These are phyloP conservation scores for Lentinula sp. DNA, from an alignment of 768 basidiomycete species.

Conservation along the genomic window DNA sequence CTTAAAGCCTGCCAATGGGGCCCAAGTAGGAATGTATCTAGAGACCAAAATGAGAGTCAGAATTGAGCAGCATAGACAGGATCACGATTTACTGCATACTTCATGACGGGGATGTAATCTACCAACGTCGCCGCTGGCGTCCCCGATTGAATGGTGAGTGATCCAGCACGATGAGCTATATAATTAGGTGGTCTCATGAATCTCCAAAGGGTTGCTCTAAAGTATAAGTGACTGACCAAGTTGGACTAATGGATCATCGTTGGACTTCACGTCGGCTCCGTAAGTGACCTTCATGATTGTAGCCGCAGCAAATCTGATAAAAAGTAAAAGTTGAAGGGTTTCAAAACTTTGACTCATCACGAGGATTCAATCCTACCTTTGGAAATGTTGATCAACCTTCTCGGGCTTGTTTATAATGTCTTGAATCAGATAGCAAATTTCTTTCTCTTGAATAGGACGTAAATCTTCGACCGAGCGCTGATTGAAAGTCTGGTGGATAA, in stretches of 20 bases:
- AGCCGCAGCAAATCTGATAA: conserved; percentile 35
- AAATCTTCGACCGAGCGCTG: conserved; percentile 31
- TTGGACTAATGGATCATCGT: conserved; percentile 36
- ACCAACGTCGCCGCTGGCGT: conserved; percentile 41
- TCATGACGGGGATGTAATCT: conserved; percentile 43
- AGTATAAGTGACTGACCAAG: conserved; percentile 25
- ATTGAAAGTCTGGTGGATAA: conserved; percentile 44
- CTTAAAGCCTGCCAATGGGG: conserved; percentile 41
- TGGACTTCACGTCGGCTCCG: conserved; percentile 36
- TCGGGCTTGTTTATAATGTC: conserved; percentile 31
- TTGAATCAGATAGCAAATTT: conserved; percentile 33
- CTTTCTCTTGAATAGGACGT: conserved; percentile 36
- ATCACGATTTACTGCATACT: conserved; percentile 14
- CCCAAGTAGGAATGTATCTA: conserved; percentile 46
- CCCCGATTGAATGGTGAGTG: conserved; percentile 38
- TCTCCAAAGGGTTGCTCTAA: background rate
- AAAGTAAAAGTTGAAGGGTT: background rate
- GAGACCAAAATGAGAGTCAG: background rate
- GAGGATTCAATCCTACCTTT: conserved; percentile 22
- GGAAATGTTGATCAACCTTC: conserved; percentile 34
- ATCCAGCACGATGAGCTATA: conserved; percentile 38
- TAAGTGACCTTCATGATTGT: conserved; percentile 45
- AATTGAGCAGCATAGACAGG: background rate
- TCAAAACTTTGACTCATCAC: background rate
- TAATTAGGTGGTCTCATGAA: conserved; percentile 6